phyloP scores from a whole-genome alignment of 2,329 filamentous ascomycete genomes.

The Teratosphaeria zuluensis region DNA sequence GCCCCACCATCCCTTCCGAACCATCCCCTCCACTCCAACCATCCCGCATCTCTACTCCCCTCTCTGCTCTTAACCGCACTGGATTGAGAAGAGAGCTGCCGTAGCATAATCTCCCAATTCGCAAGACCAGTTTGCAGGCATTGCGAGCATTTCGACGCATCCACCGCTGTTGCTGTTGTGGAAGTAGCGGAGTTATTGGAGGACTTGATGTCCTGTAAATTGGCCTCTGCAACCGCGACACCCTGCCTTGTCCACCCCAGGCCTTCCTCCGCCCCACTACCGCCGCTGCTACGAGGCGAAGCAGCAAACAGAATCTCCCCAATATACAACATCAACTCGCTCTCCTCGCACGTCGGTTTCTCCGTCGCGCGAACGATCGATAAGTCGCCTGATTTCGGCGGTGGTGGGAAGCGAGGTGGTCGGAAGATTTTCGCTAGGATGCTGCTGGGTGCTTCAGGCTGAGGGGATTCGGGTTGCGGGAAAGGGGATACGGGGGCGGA shows the following conservation, averaged over 20 bases:
- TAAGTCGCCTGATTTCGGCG: conserved; percentile 59
- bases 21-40: conserved; percentile 19
- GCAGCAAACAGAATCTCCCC: conserved; percentile 83
- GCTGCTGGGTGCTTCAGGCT: conserved; percentile 10
- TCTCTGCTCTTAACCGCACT: conserved; percentile 26
- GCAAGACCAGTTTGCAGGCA: conserved; percentile 67
- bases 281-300: conserved; percentile 44
- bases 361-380: conserved; percentile 54
- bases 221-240: conserved; percentile 64
- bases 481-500: conserved; percentile 38
- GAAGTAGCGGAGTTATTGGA: no score
- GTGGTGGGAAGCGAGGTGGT: conserved; percentile 50
- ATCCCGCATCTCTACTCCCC: conserved; percentile 7
- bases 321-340: conserved; percentile 77
- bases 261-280: conserved; percentile 41
- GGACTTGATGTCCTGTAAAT: conserved; percentile 26
- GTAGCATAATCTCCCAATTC: conserved; percentile 79
- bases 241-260: conserved; percentile 85
- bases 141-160: conserved; percentile 57
- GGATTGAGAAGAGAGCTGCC: conserved; percentile 42
- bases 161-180: no score
- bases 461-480: conserved; percentile 14
- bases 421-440: conserved; percentile 16
- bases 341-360: conserved; percentile 62
- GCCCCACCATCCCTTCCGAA: conserved; percentile 10